A percentile compares a stretch with the other conserved stretches of the same genome.
These are phyloP conservation scores for Parafenestella ontariensis DNA, from an alignment of 2,329 filamentous ascomycete genomes.

Conservation along the genomic window DNA sequence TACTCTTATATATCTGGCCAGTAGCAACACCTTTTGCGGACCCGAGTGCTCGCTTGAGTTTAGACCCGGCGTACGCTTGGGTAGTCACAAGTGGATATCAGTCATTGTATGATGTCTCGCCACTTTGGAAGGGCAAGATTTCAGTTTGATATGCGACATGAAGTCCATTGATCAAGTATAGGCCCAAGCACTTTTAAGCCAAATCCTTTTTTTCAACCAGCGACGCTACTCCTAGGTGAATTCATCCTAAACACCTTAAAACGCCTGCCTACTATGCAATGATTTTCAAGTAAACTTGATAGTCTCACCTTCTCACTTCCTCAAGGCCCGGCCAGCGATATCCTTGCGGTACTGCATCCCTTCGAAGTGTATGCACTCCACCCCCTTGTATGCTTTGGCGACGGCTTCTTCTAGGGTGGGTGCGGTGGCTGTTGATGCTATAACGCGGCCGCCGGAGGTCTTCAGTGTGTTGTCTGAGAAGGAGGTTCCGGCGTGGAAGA, in stretches of 20 bases:
- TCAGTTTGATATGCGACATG: too few species aligned
- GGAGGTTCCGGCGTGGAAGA: constrained; percentile 93
- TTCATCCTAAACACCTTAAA: neutral
- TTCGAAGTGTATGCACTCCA: constrained; percentile 80
- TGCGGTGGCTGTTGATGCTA: constrained; percentile 85
- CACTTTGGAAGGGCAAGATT: too few species aligned
- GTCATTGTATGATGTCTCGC: too few species aligned
- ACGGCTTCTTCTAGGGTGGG: constrained; percentile 82
- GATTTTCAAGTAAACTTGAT: neutral
- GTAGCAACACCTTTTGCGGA: neutral
- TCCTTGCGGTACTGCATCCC: constrained; percentile 93
- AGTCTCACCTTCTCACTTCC: constrained; percentile 23
- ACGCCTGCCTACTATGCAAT: neutral
- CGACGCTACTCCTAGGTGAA: neutral
- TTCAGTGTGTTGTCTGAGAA: constrained; percentile 67
- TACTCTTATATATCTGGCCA: neutral
- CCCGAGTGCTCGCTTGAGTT: too few species aligned
- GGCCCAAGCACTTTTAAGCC: neutral
- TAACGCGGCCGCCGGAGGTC: constrained; percentile 88
- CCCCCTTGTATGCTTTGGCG: constrained; percentile 83
- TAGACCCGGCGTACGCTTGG: too few species aligned
- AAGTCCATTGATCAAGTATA: too few species aligned
- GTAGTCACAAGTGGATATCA: too few species aligned
- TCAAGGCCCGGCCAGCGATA: constrained; percentile 70
- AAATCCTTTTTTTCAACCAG: neutral